These are phyloP conservation scores for Calonectria pseudoreteaudii DNA, from an alignment of 2,329 filamentous ascomycete species.

Conservation along the genomic window DNA sequence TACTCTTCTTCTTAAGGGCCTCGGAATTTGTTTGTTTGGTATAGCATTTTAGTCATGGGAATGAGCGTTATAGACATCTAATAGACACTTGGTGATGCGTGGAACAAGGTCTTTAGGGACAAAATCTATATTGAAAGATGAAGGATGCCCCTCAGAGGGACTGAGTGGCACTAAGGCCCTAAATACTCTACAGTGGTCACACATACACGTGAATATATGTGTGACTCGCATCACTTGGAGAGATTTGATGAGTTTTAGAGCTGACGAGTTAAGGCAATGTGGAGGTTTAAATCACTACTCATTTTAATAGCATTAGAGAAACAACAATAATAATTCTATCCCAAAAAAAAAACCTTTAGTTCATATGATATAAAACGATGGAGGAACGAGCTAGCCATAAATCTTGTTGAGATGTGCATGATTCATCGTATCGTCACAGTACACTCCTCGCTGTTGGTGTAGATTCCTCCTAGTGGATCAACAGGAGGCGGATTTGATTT, in stretches of 20 bases:
- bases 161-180: too few relatives aligned
- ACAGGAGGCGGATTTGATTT: background rate
- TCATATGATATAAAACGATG: background rate
- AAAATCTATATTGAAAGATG: too few relatives aligned
- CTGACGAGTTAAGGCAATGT: background rate
- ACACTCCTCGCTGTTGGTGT: background rate
- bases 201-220: too few relatives aligned
- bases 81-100: too few relatives aligned
- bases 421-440: background rate
- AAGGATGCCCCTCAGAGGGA: too few relatives aligned
- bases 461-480: background rate
- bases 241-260: background rate
- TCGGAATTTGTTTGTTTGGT: too few relatives aligned
- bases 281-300: background rate
- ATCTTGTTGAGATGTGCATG: background rate
- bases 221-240: too few relatives aligned
- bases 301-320: background rate
- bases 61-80: too few relatives aligned
- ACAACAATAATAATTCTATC: background rate
- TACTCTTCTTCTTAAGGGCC: conserved; percentile 42
- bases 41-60: background rate
- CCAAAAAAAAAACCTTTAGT: background rate
- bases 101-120: too few relatives aligned
- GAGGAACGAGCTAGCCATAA: background rate
- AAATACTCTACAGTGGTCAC: too few relatives aligned